A percentile compares a stretch with the other conserved stretches of the same genome.
Conservation (phyloP, 495 filamentous ascomycete species). For the Hypoxylon lienhwacheense region DNA sequence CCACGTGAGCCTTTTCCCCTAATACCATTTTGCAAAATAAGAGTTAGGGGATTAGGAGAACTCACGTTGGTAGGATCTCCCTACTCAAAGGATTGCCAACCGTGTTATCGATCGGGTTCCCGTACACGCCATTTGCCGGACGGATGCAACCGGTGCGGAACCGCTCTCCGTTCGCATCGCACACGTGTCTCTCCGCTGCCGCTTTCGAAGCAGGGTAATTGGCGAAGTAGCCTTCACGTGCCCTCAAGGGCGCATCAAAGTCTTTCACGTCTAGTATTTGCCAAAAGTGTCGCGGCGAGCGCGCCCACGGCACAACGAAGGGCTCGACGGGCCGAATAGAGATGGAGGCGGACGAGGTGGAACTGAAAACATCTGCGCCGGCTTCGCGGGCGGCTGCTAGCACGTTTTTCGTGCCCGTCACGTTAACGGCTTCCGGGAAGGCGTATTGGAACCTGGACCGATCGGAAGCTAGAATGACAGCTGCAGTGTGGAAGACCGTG, state of each 20-base stretch:
- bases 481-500: constrained; percentile 51
- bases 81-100: constrained; percentile 48
- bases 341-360: constrained; percentile 61
- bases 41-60: constrained; percentile 1
- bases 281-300: constrained; percentile 44
- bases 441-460: constrained; percentile 41
- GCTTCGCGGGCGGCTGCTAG: constrained; percentile 52
- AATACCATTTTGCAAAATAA: constrained; percentile 9
- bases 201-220: constrained; percentile 61
- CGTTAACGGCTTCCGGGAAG: constrained; percentile 54
- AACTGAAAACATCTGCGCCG: constrained; percentile 58
- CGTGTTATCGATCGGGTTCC: constrained; percentile 56
- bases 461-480: constrained; percentile 50
- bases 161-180: constrained; percentile 45
- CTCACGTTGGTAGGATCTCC: constrained; percentile 49
- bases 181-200: constrained; percentile 55
- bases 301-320: constrained; percentile 55
- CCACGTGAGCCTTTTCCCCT: constrained; percentile 33
- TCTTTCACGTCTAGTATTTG: constrained; percentile 54
- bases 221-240: constrained; percentile 56
- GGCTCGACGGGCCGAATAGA: constrained; percentile 50
- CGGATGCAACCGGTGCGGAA: constrained; percentile 61
- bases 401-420: constrained; percentile 61
- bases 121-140: constrained; percentile 62
- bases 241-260: constrained; percentile 44